Base-by-base conservation (phyloP, 148 eudicot species). In the Heliosperma pusillum region DNA sequence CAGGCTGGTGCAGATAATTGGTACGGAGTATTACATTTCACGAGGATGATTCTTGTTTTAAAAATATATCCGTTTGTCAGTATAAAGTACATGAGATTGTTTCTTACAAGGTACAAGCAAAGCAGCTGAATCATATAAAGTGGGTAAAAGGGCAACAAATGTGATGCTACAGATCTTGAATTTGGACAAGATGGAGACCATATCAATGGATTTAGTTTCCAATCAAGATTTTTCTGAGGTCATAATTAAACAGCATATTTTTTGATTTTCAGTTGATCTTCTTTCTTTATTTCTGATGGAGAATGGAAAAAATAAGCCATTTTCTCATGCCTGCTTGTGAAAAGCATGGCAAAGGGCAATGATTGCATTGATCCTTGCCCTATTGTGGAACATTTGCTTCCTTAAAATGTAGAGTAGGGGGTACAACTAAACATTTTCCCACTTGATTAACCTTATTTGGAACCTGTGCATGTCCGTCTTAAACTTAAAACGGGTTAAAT, bases 221-320 rank as follows among this genome's bases (percentile, higher is more conserved):
- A 92, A 96, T 82, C 99, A 92, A 85, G 98, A 90, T 59, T 95
- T 95, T 77, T 88, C 95, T 7, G 97, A 95, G 98, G 98, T 95
- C 70, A 87, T 74, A 63, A 62, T 60, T 55, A 19, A 27, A 64
- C 7, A 66, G 10, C 42, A 9, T 19, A 1, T 58, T 58, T 21
- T 36, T 10, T 36, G 42, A 36, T 36, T 36, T 36, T 36, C 42
- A 36, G 42, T 36, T 36, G 7, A 36, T 36, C 42, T 36, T 36
- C 9, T 36, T 36, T 36, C 42, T 36, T 36, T 36, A 6, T 7
- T 36, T 36, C 42, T 36, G 42, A 36, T 33, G 40, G 40, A 36
- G 9, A 36, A 36, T 36, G 42, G 42, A 6, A 22, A 8, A 8
- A 3, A 8, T 10, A 0, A 50, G 17, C 42, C 17, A 50, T 24